Conservation (phyloP, 768 basidiomycete genomes). For the Suillus brevipes region DNA sequence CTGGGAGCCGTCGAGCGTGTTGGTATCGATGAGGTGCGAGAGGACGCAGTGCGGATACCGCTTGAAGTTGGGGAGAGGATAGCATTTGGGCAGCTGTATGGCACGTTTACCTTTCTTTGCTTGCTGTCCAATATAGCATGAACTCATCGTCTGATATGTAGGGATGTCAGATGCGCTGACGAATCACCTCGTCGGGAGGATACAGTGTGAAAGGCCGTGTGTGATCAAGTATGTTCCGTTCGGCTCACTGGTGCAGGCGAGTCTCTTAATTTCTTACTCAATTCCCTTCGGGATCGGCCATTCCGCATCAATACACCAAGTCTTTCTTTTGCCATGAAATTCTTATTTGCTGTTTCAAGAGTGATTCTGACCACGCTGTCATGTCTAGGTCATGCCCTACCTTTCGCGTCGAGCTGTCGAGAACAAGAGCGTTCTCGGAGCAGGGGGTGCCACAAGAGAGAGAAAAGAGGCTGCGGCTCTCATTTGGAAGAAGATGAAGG, state of each 20-base stretch:
- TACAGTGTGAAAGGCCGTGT: constrained; percentile 56
- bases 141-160: constrained; percentile 27
- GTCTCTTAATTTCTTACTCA: constrained; percentile 11
- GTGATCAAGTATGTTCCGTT: constrained; percentile 86
- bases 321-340: not conserved
- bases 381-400: constrained; percentile 80
- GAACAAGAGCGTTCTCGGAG: constrained; percentile 86
- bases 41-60: constrained; percentile 34
- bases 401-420: constrained; percentile 85
- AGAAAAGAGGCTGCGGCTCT: constrained; percentile 28
- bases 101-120: constrained; percentile 39
- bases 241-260: constrained; percentile 65
- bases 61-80: constrained; percentile 64
- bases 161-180: constrained; percentile 88
- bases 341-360: not conserved
- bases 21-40: constrained; percentile 19
- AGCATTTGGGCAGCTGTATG: constrained; percentile 80
- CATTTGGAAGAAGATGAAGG: constrained; percentile 36
- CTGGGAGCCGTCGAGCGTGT: constrained; percentile 29
- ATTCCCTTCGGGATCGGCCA: not conserved
- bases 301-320: not conserved
- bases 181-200: constrained; percentile 60
- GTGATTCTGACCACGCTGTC: constrained; percentile 15
- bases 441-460: constrained; percentile 56
- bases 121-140: not conserved